These are phyloP conservation scores for Scalesia atractyloides DNA, from an alignment of 129 eudicot genomes.

Conservation along the genomic window DNA sequence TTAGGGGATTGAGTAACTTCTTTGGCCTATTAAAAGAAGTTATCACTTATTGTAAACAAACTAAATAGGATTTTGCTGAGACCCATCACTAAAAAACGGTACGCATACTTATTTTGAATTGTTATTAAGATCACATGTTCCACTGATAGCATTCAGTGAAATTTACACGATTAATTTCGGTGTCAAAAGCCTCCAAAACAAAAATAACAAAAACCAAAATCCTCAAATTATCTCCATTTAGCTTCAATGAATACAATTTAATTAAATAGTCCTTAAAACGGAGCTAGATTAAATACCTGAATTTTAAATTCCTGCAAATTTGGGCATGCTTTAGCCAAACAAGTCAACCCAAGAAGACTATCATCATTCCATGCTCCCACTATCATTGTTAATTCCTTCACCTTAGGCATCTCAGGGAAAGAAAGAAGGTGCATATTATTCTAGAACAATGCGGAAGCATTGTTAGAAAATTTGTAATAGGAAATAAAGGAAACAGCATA, in stretches of 20 bases:
- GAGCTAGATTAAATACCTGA: constrained; percentile 37
- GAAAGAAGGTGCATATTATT: constrained; percentile 13
- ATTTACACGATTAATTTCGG: too few species aligned
- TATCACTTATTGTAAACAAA: too few species aligned
- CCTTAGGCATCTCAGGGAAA: constrained; percentile 37
- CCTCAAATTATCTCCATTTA: not conserved
- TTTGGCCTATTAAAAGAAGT: too few species aligned
- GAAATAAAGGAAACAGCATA: not conserved
- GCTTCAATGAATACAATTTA: not conserved
- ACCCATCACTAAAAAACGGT: too few species aligned
- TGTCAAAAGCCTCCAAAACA: not conserved
- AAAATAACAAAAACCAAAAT: not conserved
- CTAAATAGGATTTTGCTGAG: too few species aligned
- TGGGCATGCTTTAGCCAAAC: constrained; percentile 39
- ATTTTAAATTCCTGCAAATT: constrained; percentile 36
- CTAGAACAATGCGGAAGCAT: not conserved
- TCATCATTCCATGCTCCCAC: constrained; percentile 48
- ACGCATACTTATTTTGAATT: too few species aligned
- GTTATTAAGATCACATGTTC: too few species aligned
- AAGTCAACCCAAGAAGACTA: constrained; percentile 37
- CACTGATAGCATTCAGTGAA: too few species aligned
- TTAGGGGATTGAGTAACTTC: too few species aligned
- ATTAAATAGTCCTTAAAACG: not conserved
- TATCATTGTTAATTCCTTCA: constrained; percentile 37
- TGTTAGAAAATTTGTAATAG: not conserved